phyloP scores from a whole-genome alignment of 768 basidiomycete genomes.

The Pleurotus pulmonarius region DNA sequence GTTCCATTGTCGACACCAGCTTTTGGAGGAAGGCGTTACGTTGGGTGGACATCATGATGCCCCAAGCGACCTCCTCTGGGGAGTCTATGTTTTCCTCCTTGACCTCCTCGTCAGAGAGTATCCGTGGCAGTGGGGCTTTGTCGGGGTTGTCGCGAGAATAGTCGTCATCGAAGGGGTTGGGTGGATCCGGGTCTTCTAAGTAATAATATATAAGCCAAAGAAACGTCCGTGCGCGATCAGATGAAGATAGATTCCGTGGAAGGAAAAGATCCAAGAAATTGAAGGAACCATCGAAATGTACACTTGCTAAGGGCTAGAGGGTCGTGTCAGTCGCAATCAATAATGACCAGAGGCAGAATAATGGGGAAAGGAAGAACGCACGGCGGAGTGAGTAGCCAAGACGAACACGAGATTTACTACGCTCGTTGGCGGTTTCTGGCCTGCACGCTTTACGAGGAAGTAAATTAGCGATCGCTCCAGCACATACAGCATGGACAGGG shows the following conservation, averaged over 20 bases:
- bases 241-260: conserved; percentile 62
- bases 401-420: conserved; percentile 70
- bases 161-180: conserved; percentile 77
- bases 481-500: background rate
- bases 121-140: conserved; percentile 61
- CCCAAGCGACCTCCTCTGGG: conserved; percentile 74
- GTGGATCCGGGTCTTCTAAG: conserved; percentile 56
- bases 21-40: conserved; percentile 70
- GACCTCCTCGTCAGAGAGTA: conserved; percentile 52
- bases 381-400: conserved; percentile 55
- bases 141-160: conserved; percentile 52
- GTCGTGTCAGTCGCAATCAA: background rate
- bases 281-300: conserved; percentile 71
- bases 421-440: conserved; percentile 61
- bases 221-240: conserved; percentile 71
- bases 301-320: conserved; percentile 48
- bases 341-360: background rate
- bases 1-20: conserved; percentile 54
- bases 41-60: conserved; percentile 65
- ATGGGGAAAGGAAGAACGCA: conserved; percentile 23
- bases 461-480: background rate
- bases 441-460: conserved; percentile 32
- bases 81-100: conserved; percentile 75
- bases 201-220: conserved; percentile 84
- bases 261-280: conserved; percentile 85